Evolutionary conservation across 2,329 filamentous ascomycete species (phyloP).

Genomic region (Hyphodiscus sp.): DNA sequence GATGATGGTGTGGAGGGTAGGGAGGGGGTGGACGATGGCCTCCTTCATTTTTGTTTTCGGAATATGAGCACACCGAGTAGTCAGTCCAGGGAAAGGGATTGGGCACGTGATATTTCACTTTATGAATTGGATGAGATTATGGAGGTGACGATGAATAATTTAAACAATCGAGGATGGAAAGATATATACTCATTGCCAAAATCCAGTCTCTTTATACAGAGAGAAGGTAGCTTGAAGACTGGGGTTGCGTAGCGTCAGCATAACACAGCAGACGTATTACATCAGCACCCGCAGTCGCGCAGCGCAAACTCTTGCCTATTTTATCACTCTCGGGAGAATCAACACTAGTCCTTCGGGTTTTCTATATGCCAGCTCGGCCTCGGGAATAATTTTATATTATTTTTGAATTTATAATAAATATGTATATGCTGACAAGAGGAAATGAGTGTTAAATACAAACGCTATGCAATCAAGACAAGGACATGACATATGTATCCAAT

Average conservation of each 20-base stretch:
- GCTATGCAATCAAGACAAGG: background rate
- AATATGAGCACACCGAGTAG: background rate
- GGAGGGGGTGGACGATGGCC: conserved; percentile 15
- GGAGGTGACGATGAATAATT: too few relatives aligned
- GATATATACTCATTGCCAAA: too few relatives aligned
- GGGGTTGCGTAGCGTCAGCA: too few relatives aligned
- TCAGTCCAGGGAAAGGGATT: background rate
- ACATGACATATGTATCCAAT: background rate
- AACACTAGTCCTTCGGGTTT: background rate
- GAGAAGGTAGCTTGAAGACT: too few relatives aligned
- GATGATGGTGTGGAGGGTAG: conserved; percentile 14
- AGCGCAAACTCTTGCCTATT: background rate
- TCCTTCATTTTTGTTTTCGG: conserved; percentile 16
- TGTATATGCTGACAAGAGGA: background rate
- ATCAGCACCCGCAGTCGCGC: too few relatives aligned
- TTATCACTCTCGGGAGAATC: background rate
- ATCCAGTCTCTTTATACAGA: too few relatives aligned
- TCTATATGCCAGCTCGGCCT: background rate
- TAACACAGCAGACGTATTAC: too few relatives aligned
- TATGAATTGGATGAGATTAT: too few relatives aligned
- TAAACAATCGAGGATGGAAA: too few relatives aligned
- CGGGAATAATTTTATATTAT: background rate
- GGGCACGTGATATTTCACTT: background rate
- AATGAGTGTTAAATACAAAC: background rate
- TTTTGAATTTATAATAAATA: background rate